phyloP scores from a whole-genome alignment of 2,329 filamentous ascomycete species.

The Talaromyces sp. region DNA sequence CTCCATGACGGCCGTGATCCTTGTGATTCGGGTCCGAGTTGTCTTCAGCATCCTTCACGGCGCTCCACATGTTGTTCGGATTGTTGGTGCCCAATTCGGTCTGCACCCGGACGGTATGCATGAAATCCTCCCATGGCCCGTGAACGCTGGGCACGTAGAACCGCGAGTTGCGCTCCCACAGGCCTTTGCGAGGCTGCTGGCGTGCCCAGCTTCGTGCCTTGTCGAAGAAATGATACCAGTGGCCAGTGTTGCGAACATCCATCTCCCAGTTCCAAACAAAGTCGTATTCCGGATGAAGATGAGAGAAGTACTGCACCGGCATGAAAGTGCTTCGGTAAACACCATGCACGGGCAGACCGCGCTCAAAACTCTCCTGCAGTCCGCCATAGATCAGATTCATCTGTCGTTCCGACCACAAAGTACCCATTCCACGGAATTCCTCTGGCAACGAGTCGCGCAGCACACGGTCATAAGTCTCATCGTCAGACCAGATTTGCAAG shows the following conservation, averaged over 20 bases:
- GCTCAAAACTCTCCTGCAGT: slow-evolving; percentile 69
- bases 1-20: slow-evolving; percentile 34
- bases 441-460: slow-evolving; percentile 64
- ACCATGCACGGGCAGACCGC: slow-evolving; percentile 74
- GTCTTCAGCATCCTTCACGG: slow-evolving; percentile 26
- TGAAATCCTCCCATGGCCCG: slow-evolving; percentile 74
- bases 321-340: slow-evolving; percentile 90
- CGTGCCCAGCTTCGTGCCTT: slow-evolving; percentile 65
- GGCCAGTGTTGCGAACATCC: slow-evolving; percentile 71
- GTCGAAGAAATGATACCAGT: slow-evolving; percentile 73
- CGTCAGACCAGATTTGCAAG: slow-evolving; percentile 74
- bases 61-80: slow-evolving; percentile 62
- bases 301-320: slow-evolving; percentile 89
- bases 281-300: slow-evolving; percentile 72
- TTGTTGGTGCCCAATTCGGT: slow-evolving; percentile 63
- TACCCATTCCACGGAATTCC: slow-evolving; percentile 84
- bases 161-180: slow-evolving; percentile 73
- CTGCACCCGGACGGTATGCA: slow-evolving; percentile 68
- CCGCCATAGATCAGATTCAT: slow-evolving; percentile 88
- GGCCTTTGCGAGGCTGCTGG: slow-evolving; percentile 67
- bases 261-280: slow-evolving; percentile 87
- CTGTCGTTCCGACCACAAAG: slow-evolving; percentile 88
- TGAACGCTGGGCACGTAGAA: slow-evolving; percentile 75
- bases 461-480: slow-evolving; percentile 65
- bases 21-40: slow-evolving; percentile 18